phyloP scores from a whole-genome alignment of 805 yeast genomes.

The Pichia scutulata region DNA sequence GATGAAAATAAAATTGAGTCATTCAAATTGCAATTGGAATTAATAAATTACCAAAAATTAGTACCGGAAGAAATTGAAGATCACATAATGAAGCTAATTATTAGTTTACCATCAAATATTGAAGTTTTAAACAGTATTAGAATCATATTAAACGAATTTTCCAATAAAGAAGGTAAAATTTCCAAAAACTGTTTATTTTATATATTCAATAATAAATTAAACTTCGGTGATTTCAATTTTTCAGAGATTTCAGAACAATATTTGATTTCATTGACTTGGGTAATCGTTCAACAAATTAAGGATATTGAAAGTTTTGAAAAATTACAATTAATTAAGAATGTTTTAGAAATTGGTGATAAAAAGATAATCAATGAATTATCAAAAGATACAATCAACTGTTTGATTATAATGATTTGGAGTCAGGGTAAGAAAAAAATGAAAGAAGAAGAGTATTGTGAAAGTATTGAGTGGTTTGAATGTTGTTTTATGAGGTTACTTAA shows the following conservation, averaged over 20 bases:
- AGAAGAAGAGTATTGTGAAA: slow-evolving; percentile 7
- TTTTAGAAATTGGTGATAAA: slow-evolving; percentile 24
- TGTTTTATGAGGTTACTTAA: slow-evolving; percentile 6
- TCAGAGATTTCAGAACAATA: slow-evolving; percentile 9
- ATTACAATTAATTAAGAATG: slow-evolving; percentile 16
- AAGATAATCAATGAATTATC: slow-evolving; percentile 21
- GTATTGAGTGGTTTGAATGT: slow-evolving; percentile 15
- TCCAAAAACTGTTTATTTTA: slow-evolving; percentile 31
- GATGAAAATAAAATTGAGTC: slow-evolving; percentile 27
- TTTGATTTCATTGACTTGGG: slow-evolving; percentile 16
- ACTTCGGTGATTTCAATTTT: slow-evolving; percentile 3
- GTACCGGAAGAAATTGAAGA: slow-evolving; percentile 20
- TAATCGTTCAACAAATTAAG: slow-evolving; percentile 15
- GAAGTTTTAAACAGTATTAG: slow-evolving; percentile 13
- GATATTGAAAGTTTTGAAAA: slow-evolving; percentile 10
- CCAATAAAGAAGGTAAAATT: slow-evolving; percentile 18
- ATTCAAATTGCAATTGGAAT: slow-evolving; percentile 23
- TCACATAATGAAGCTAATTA: slow-evolving; percentile 30
- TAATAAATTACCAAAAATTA: slow-evolving; percentile 13
- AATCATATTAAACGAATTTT: slow-evolving; percentile 10
- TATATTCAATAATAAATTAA: slow-evolving; percentile 26
- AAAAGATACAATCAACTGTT: slow-evolving; percentile 24
- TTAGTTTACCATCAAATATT: slow-evolving; percentile 20
- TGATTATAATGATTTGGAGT: slow-evolving; percentile 34
- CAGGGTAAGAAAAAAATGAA: slow-evolving; percentile 28